Percentiles rank a stretch among this genome's conserved stretches.
Conservation (phyloP, 306 rosid genomes). For the Psophocarpus tetragonolobus region DNA sequence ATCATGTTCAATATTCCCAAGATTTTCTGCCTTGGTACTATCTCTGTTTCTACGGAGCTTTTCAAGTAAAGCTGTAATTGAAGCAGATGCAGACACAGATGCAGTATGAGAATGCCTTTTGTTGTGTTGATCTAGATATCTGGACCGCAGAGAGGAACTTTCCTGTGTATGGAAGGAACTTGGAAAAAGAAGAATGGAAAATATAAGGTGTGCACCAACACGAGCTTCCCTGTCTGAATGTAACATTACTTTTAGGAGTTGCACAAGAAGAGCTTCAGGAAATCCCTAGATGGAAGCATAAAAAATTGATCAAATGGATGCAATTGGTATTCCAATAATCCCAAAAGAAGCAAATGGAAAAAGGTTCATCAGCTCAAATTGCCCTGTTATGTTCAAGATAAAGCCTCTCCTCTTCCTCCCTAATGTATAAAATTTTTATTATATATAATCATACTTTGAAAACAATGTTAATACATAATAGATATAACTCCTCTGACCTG, state of each 20-base stretch:
- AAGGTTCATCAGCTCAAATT: background rate
- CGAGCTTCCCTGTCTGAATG: conserved; percentile 83
- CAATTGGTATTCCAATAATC: background rate
- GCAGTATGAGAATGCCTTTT: conserved; percentile 63
- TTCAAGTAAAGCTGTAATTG: conserved; percentile 88
- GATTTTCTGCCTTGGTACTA: conserved; percentile 52
- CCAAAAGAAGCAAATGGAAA: background rate
- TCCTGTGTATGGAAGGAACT: conserved; percentile 61
- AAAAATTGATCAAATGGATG: background rate
- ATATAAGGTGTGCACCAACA: conserved; percentile 90
- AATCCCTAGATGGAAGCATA: conserved; percentile 60
- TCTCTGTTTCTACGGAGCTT: conserved; percentile 81
- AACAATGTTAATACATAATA: background rate
- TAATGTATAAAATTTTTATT: background rate
- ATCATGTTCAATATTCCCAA: conserved; percentile 42
- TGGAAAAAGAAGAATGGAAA: conserved; percentile 80
- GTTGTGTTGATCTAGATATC: conserved; percentile 60
- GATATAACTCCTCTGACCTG: conserved; percentile 55
- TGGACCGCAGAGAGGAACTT: conserved; percentile 51
- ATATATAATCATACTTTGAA: background rate
- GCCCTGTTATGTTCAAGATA: background rate
- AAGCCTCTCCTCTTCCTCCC: background rate
- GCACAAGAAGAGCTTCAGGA: conserved; percentile 90
- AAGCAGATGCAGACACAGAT: conserved; percentile 81
- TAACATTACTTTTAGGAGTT: conserved; percentile 84